Evolutionary conservation across 75 land plant genomes (phyloP).

Genomic region (Pinus taeda): DNA sequence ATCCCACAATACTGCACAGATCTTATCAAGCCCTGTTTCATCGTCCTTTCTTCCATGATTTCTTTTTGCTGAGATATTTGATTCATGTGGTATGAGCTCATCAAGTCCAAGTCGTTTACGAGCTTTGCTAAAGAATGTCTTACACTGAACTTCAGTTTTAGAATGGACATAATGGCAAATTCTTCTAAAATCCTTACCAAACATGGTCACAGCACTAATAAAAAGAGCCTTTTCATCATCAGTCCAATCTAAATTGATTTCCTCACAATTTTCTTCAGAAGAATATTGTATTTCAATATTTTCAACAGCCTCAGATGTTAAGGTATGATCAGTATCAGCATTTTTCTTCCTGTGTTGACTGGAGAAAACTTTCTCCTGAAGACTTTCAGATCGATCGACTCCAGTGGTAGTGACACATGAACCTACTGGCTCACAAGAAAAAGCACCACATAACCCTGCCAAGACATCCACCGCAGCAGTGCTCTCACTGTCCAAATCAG

Average conservation of each 20-base stretch:
- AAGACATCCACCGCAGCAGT: slow-evolving; percentile 54
- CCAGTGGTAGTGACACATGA: slow-evolving; percentile 51
- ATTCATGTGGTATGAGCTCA: not conserved
- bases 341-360: slow-evolving; percentile 21
- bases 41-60: not conserved
- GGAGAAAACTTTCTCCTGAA: slow-evolving; percentile 11
- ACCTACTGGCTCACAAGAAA: slow-evolving; percentile 63
- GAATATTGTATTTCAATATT: slow-evolving; percentile 41
- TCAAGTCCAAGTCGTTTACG: slow-evolving; percentile 15
- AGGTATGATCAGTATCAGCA: slow-evolving; percentile 2
- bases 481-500: slow-evolving; percentile 32
- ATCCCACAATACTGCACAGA: not conserved
- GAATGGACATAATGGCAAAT: slow-evolving; percentile 63
- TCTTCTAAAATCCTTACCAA: slow-evolving; percentile 80
- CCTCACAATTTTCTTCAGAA: slow-evolving; percentile 58
- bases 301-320: slow-evolving; percentile 32
- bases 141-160: slow-evolving; percentile 19
- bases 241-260: slow-evolving; percentile 71
- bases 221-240: slow-evolving; percentile 80
- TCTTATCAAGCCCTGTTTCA: not conserved
- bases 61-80: not conserved
- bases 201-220: slow-evolving; percentile 55
- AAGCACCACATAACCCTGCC: slow-evolving; percentile 55
- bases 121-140: slow-evolving; percentile 18
- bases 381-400: slow-evolving; percentile 37